Evolutionary conservation across 2,329 filamentous ascomycete genomes (phyloP), one percentile per base, ranked within the genome.

Genomic region (Monosporascus sp.): DNA sequence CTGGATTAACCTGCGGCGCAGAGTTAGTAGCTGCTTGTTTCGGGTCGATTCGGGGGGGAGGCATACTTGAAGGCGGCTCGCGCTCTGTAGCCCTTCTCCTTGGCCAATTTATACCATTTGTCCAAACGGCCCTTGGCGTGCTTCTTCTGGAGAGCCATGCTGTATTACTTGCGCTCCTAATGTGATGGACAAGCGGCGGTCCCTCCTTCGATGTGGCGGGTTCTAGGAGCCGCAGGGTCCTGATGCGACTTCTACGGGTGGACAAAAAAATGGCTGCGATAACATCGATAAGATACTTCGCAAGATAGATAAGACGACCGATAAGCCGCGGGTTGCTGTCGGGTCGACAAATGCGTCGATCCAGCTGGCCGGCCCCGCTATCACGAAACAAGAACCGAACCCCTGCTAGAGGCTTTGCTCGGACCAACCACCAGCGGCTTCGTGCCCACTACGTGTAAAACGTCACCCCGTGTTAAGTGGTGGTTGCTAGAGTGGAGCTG

Each of bases 41-140:
- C n/a, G 3, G 18, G 43, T 26, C 6, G 20, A 17, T 26, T n/a
- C 11, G 8, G 17, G 17, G 1, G 14, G 43, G 43, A 24, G 2
- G 24, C 8, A 17, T 46, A 46, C 77, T 99, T 99, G 82, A 97
- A 97, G 53, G 94, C 92, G 63, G 94, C 92, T 81, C 94, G 84
- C 57, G 94, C 93, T 66, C 94, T 82, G 70, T 97, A 99, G 58
- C 94, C 94, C 74, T 97, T 97, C 72, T 99, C 94, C 74, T 99
- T 99, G 57, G 94, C 94, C 66, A 97, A 86, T 70, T 92, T 93
- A 76, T 97, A 99, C 90, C 92, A 97, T 75, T 97, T 97, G 75
- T 99, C 94, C 67, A 97, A 81, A 83, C 93, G 92, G 73, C 93
- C 93, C 78, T 97, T 97, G 76, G 91, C 93, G 77, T 96, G 89